Base-by-base conservation (phyloP, 2,329 filamentous ascomycete species). In the Acrocalymma vagum region DNA sequence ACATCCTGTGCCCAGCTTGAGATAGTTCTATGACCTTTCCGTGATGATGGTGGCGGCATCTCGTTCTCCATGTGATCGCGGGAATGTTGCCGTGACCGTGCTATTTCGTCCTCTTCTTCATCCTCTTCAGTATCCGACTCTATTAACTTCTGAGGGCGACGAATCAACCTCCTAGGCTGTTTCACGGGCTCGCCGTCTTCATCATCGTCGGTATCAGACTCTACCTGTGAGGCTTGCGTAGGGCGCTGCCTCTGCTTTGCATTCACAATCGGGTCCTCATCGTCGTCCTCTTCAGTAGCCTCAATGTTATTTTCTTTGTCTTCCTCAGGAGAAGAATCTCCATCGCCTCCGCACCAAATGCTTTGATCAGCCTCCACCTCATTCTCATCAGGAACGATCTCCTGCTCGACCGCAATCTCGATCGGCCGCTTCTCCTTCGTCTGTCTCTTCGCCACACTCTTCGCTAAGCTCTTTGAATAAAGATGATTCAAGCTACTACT, bases 1-100 rank as follows among this genome's bases (percentile, higher is more conserved):
- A 67, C 61, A 22, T 65, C 59, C 37, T 63, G 57, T 3, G 58
- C 57, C 57, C 61, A 67, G 13, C 58, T 62, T 6, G 58, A 63
- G 29, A 61, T 59, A 2, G 56, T 53, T 34, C 48, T 60, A 24
- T 57, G 47, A 8, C 51, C 63, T 22, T 67, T 65, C 18, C 42
- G 42, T 26, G 56, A 50, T 30, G 55, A 55, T 9, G 58, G 51
- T 32, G 53, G 39, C 10, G 53, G 46, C 8, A 34, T 29, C 9
- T 46, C 33, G 20, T 49, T 34, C 13, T n/a, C n/a, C n/a, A n/a
- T n/a, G n/a, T n/a, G n/a, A n/a, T n/a, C n/a, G n/a, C n/a, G n/a
- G n/a, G n/a, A n/a, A n/a, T n/a, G n/a, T 38, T 16, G 9, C 31
- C 22, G 13, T 34, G 14, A 9, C 35, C 31, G 20, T 7, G 15